Conservation (phyloP, 2,329 filamentous ascomycete genomes). For the Aureobasidium sp. region DNA sequence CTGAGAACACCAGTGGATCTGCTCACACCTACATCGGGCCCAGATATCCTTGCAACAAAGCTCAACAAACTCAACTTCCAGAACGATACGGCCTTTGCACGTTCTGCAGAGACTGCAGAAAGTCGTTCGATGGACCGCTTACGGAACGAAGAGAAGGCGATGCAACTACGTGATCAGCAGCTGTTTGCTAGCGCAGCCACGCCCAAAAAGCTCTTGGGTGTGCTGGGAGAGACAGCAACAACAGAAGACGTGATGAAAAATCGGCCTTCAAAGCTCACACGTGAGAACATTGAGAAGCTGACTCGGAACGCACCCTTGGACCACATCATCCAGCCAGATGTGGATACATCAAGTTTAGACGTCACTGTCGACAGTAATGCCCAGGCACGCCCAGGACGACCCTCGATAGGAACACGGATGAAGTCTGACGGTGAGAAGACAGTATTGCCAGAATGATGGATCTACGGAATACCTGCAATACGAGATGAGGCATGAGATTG, state of each 20-base stretch:
- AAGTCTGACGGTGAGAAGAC: constrained; percentile 13
- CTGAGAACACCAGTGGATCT: background rate
- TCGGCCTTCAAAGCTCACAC: constrained; percentile 20
- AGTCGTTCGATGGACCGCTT: constrained; percentile 42
- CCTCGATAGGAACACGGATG: background rate
- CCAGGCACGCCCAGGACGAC: background rate
- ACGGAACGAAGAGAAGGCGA: constrained; percentile 49
- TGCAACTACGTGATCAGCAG: constrained; percentile 48
- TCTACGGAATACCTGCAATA: background rate
- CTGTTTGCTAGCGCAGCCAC: constrained; percentile 43
- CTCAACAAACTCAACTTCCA: constrained; percentile 31
- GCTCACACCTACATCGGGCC: background rate
- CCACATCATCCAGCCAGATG: background rate
- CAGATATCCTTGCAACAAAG: constrained; percentile 18
- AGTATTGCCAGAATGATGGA: constrained; percentile 1
- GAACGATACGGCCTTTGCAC: constrained; percentile 33
- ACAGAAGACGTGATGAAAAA: constrained; percentile 14
- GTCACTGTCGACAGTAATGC: constrained; percentile 9
- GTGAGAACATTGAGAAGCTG: constrained; percentile 30
- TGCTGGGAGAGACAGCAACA: constrained; percentile 2
- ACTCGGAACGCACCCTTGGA: constrained; percentile 9
- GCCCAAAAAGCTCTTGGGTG: constrained; percentile 25
- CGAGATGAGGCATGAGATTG: background rate
- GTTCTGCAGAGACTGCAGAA: constrained; percentile 37
- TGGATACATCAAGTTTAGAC: constrained; percentile 13